These are phyloP conservation scores for Daldinia childiae DNA, from an alignment of 495 filamentous ascomycete genomes.

Conservation along the genomic window DNA sequence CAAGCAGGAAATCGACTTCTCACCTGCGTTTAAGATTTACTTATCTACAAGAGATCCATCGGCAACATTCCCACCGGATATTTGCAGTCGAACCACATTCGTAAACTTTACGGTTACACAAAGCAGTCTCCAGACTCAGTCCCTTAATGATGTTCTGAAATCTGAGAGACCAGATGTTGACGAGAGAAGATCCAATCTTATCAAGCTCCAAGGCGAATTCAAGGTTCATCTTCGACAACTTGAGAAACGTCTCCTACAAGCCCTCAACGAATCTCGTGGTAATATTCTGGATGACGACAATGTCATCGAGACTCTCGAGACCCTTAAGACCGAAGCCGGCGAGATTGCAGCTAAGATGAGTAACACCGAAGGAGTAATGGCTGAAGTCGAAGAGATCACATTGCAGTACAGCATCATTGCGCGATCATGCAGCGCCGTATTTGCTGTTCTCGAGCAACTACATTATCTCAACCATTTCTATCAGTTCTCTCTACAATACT, in stretches of 20 bases:
- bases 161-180: slow-evolving; percentile 99
- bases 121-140: slow-evolving; percentile 97
- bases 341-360: slow-evolving; percentile 96
- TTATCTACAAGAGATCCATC: slow-evolving; percentile 96
- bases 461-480: slow-evolving; percentile 99
- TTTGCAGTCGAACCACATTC: slow-evolving; percentile 97
- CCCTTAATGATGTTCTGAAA: slow-evolving; percentile 94
- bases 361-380: slow-evolving; percentile 97
- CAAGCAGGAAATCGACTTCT: slow-evolving; percentile 99
- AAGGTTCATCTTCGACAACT: slow-evolving; percentile 94
- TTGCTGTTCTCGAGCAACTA: slow-evolving; percentile 94
- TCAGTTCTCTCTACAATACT: slow-evolving; percentile 98
- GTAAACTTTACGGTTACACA: slow-evolving; percentile 99
- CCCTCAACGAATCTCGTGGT: slow-evolving; percentile 94
- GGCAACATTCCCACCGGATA: slow-evolving; percentile 94
- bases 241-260: slow-evolving; percentile 93
- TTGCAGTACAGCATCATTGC: slow-evolving; percentile 92
- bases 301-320: slow-evolving; percentile 97
- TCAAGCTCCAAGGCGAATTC: slow-evolving; percentile 99
- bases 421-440: slow-evolving; percentile 92
- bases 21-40: slow-evolving; percentile 94
- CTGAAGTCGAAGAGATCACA: slow-evolving; percentile 94
- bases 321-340: slow-evolving; percentile 94
- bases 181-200: slow-evolving; percentile 91
- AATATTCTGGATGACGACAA: slow-evolving; percentile 99